Percentiles rank a stretch among this genome's conserved stretches.
Evolutionary conservation across 495 filamentous ascomycete genomes (phyloP).

Genomic region (Lasiosphaeria ovina): DNA sequence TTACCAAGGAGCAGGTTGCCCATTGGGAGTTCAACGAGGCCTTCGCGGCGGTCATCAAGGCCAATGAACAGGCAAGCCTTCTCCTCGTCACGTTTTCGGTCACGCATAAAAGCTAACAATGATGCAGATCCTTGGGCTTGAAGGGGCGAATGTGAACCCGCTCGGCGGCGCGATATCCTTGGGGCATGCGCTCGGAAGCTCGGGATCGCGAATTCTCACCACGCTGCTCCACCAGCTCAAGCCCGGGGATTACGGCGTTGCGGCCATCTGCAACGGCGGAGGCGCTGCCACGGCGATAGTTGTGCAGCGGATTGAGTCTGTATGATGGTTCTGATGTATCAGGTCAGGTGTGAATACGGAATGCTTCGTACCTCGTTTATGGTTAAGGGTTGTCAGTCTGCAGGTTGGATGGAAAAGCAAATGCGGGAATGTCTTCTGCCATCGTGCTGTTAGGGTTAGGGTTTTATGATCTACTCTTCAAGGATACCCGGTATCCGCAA

Average conservation of each 20-base stretch:
- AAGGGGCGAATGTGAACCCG: conserved; percentile 76
- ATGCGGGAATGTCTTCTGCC: no score
- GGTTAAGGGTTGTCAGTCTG: no score
- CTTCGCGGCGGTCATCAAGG: conserved; percentile 93
- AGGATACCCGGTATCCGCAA: no score
- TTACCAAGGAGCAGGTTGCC: conserved; percentile 83
- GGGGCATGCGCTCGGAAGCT: conserved; percentile 93
- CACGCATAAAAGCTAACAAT: conserved; percentile 23
- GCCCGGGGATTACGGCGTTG: conserved; percentile 88
- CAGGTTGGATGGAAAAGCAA: no score
- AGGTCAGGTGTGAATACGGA: background rate
- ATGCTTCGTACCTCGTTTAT: no score
- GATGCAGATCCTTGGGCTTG: conserved; percentile 69
- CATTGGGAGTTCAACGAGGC: conserved; percentile 99
- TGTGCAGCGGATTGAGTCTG: conserved; percentile 78
- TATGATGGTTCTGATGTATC: conserved; percentile 34
- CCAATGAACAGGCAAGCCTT: conserved; percentile 74
- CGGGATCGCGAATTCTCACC: conserved; percentile 86
- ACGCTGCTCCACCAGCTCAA: conserved; percentile 88
- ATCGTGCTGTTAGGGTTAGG: no score
- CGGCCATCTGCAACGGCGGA: conserved; percentile 95
- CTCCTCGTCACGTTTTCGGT: background rate
- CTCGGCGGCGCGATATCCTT: conserved; percentile 89
- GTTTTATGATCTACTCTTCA: no score
- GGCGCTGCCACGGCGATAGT: conserved; percentile 90